Evolutionary conservation across 2,329 filamentous ascomycete species (phyloP).

Genomic region (Raffaelea arxii): DNA sequence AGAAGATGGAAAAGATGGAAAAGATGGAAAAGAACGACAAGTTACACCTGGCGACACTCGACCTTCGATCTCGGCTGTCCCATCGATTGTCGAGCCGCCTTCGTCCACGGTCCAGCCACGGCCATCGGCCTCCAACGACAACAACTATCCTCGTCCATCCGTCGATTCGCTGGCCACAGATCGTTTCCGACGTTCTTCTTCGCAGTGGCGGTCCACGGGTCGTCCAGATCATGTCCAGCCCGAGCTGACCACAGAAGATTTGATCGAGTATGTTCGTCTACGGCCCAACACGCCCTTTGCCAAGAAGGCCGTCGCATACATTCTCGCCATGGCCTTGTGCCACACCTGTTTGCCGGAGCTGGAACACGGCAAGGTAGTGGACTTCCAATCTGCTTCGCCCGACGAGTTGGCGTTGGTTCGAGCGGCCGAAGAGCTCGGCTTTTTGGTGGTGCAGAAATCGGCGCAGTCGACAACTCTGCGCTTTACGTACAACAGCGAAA

Average conservation of each 20-base stretch:
- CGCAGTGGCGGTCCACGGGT: constrained; percentile 38
- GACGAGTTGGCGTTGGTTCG: constrained; percentile 81
- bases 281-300: constrained; percentile 71
- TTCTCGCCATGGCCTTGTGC: constrained; percentile 77
- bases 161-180: neutral
- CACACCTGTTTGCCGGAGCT: constrained; percentile 85
- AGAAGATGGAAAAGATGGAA: neutral
- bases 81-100: neutral
- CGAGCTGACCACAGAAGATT: constrained; percentile 57
- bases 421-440: constrained; percentile 79
- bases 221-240: constrained; percentile 41
- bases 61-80: neutral
- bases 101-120: neutral
- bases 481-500: constrained; percentile 23
- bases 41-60: too few species aligned
- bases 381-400: constrained; percentile 78
- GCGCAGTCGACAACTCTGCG: constrained; percentile 54
- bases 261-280: constrained; percentile 67
- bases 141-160: neutral
- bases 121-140: neutral
- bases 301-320: constrained; percentile 68
- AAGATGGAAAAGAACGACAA: neutral
- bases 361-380: constrained; percentile 46
- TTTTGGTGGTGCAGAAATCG: constrained; percentile 64
- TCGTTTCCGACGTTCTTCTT: constrained; percentile 32